Conservation (phyloP, 192 early-diverging fungal species). For the Chytriomyces confervae region DNA sequence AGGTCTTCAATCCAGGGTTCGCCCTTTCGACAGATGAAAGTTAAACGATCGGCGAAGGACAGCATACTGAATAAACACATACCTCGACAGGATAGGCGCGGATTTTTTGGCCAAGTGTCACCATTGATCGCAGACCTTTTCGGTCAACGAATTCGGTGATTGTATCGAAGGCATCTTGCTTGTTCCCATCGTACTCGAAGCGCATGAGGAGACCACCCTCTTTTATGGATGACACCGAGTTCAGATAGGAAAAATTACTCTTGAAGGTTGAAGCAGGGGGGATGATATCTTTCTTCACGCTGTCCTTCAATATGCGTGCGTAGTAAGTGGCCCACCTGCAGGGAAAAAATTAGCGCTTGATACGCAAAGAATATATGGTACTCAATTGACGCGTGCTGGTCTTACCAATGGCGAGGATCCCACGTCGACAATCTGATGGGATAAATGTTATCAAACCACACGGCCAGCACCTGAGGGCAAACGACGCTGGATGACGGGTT, state of each 20-base stretch:
- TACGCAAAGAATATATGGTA: too few relatives aligned
- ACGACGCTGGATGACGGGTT: too few relatives aligned
- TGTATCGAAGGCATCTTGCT: constrained; percentile 50
- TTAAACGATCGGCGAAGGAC: too few relatives aligned
- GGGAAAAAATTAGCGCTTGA: too few relatives aligned
- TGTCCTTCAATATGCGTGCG: constrained; percentile 32
- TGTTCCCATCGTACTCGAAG: constrained; percentile 50
- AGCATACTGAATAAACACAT: too few relatives aligned
- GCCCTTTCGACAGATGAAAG: background rate
- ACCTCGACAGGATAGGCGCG: constrained; percentile 62
- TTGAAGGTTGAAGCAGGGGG: constrained; percentile 41
- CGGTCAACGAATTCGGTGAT: constrained; percentile 62
- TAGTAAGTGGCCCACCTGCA: constrained; percentile 25
- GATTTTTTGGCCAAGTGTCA: constrained; percentile 63
- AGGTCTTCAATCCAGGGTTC: constrained; percentile 61
- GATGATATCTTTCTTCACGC: constrained; percentile 38
- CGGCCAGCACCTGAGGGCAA: too few relatives aligned
- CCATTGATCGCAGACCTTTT: constrained; percentile 66
- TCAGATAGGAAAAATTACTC: constrained; percentile 42
- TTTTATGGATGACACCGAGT: constrained; percentile 46
- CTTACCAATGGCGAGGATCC: constrained; percentile 43
- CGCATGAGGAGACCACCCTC: constrained; percentile 55
- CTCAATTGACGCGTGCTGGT: too few relatives aligned
- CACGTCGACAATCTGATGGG: constrained; percentile 2
- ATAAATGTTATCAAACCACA: background rate